Evolutionary conservation across 2,329 filamentous ascomycete genomes (phyloP).

Genomic region (Fusarium keratoplasticum): DNA sequence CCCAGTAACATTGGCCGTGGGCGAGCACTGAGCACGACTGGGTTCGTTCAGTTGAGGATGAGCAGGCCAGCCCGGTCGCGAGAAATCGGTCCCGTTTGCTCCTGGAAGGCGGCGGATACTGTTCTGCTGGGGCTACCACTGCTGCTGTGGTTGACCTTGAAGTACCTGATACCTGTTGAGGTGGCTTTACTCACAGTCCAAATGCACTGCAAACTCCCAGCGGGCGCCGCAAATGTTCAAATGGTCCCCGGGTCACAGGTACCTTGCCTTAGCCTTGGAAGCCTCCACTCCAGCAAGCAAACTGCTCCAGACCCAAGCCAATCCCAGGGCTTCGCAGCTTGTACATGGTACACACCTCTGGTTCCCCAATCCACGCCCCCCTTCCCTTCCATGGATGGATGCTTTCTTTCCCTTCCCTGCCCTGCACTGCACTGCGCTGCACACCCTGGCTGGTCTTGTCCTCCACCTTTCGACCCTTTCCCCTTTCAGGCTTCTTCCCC

Average conservation of each 20-base stretch:
- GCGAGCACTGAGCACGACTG: constrained; percentile 16
- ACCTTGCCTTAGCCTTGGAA: constrained; percentile 1
- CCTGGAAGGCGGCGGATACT: not conserved
- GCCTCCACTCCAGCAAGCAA: not conserved
- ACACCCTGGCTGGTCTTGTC: constrained; percentile 5
- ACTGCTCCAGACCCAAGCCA: not conserved
- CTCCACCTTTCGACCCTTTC: constrained; percentile 32
- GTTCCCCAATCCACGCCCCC: constrained; percentile 27
- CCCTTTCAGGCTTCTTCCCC: constrained; percentile 39
- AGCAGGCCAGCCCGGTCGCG: not conserved
- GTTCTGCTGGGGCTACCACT: not conserved
- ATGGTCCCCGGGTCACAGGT: constrained; percentile 6
- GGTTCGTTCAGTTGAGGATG: constrained; percentile 5
- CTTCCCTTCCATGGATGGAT: constrained; percentile 8
- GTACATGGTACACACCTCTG: constrained; percentile 15
- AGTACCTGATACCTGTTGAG: constrained; percentile 21
- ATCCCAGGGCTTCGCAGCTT: not conserved
- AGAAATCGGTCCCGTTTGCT: constrained; percentile 15
- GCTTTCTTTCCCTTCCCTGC: constrained; percentile 21
- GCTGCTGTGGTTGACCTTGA: not conserved
- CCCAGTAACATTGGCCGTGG: constrained; percentile 29
- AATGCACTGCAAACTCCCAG: constrained; percentile 21
- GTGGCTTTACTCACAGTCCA: not conserved
- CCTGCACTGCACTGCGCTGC: not conserved
- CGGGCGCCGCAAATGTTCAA: constrained; percentile 11